Evolutionary conservation across 202 grass and related monocot genomes (phyloP).

Genomic region (Schoenoplectus tabernaemontani): DNA sequence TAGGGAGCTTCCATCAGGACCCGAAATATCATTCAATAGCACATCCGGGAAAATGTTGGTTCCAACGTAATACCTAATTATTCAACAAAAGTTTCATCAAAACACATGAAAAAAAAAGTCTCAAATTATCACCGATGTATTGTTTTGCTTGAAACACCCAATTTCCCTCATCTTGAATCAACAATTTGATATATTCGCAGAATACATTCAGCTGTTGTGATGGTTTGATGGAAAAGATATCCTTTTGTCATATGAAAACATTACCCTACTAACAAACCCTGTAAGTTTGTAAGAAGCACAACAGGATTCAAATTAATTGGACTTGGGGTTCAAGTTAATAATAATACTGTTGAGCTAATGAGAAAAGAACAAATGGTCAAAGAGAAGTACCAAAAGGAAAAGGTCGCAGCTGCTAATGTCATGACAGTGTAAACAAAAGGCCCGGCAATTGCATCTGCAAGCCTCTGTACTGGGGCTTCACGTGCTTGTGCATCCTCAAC

Average conservation of each 20-base stretch:
- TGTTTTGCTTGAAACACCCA: background rate
- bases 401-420: slow-evolving; percentile 63
- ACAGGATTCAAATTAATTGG: too few species aligned
- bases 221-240: too few species aligned
- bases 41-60: slow-evolving; percentile 69
- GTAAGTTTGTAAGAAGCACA: too few species aligned
- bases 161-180: background rate
- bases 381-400: slow-evolving; percentile 65
- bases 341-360: too few species aligned
- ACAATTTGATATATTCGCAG: background rate
- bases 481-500: slow-evolving; percentile 94
- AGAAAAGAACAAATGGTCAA: background rate
- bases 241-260: too few species aligned
- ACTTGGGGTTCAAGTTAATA: too few species aligned
- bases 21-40: slow-evolving; percentile 87
- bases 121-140: background rate
- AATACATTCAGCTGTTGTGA: too few species aligned
- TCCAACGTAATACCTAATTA: slow-evolving; percentile 67
- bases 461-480: slow-evolving; percentile 82
- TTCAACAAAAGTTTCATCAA: background rate
- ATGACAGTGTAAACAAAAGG: slow-evolving; percentile 91
- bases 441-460: slow-evolving; percentile 87
- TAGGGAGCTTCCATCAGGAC: slow-evolving; percentile 60
- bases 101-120: background rate
- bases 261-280: too few species aligned